Evolutionary conservation across 2,329 filamentous ascomycete genomes (phyloP).

Genomic region (Blumeria hordei): DNA sequence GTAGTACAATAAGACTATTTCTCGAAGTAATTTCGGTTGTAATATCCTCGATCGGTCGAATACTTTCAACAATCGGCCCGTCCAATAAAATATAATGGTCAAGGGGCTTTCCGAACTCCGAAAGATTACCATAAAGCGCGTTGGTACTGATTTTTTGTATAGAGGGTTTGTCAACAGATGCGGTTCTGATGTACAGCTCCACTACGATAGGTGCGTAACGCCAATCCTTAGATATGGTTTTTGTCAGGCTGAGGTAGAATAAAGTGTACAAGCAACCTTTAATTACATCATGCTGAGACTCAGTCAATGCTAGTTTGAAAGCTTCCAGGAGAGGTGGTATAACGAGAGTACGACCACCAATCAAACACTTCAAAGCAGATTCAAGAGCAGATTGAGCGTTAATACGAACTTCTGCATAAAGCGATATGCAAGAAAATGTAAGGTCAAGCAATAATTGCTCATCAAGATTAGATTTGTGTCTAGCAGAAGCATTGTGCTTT

Average conservation of each 20-base stretch:
- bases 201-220: constrained; percentile 80
- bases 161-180: constrained; percentile 75
- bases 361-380: constrained; percentile 74
- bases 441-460: constrained; percentile 66
- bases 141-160: constrained; percentile 72
- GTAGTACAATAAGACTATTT: constrained; percentile 48
- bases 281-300: constrained; percentile 69
- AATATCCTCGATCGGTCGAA: constrained; percentile 43
- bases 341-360: constrained; percentile 68
- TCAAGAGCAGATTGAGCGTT: constrained; percentile 83
- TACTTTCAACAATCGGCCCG: constrained; percentile 40
- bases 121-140: constrained; percentile 51
- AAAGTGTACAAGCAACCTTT: constrained; percentile 87
- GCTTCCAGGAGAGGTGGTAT: constrained; percentile 68
- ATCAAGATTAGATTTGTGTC: constrained; percentile 76
- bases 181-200: constrained; percentile 71
- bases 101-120: constrained; percentile 76
- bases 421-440: constrained; percentile 67
- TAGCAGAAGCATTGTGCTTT: constrained; percentile 73
- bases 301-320: constrained; percentile 53
- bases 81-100: constrained; percentile 72
- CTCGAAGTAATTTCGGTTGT: constrained; percentile 34
- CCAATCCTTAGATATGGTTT: constrained; percentile 81
- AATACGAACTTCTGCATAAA: constrained; percentile 87
- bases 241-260: constrained; percentile 67